Evolutionary conservation across 73 alveolate genomes (phyloP).

Genomic region (Uronychia binucleata): DNA sequence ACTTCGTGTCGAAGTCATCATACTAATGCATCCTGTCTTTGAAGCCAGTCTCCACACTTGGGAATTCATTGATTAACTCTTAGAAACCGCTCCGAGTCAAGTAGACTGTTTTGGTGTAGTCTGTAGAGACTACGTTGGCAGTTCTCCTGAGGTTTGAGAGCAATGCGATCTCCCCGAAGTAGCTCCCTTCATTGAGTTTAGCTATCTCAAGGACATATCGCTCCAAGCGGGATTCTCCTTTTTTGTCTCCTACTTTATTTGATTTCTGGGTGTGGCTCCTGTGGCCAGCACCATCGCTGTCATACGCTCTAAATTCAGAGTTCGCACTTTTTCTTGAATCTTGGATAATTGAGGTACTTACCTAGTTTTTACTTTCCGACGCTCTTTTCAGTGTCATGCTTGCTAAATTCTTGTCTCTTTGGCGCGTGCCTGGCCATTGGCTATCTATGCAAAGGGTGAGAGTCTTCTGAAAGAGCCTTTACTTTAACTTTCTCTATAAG

Average conservation of each 20-base stretch:
- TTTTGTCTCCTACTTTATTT: no score
- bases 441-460: background rate
- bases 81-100: conserved; percentile 15
- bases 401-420: background rate
- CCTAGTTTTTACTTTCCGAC: background rate
- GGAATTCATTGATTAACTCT: conserved; percentile 32
- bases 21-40: conserved; percentile 26
- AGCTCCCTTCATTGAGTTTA: conserved; percentile 34
- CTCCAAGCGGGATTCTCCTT: background rate
- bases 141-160: conserved; percentile 57
- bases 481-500: background rate
- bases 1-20: conserved; percentile 40
- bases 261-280: background rate
- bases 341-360: background rate
- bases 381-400: no score
- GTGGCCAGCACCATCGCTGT: background rate
- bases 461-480: background rate
- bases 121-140: conserved; percentile 34
- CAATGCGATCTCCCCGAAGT: conserved; percentile 65
- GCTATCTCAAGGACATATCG: background rate
- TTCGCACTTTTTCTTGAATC: background rate
- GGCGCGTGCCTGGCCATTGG: background rate
- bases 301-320: no score
- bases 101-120: conserved; percentile 33
- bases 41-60: conserved; percentile 27